Evolutionary conservation across 371 early-diverging fungal species (phyloP).

Genomic region (Mucor piriformis): DNA sequence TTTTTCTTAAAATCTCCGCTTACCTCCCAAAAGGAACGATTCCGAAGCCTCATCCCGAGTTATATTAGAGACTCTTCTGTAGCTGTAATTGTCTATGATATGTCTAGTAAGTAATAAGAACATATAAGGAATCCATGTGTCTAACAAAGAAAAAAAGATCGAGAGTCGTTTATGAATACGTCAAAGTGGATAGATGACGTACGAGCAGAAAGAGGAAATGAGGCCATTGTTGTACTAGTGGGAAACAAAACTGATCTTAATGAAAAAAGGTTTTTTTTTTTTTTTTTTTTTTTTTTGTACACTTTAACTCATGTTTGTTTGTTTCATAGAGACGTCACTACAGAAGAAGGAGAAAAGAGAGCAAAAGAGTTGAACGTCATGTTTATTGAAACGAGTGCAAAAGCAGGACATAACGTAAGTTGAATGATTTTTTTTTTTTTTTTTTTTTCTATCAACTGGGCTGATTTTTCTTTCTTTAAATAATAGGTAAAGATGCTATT

Average conservation of each 20-base stretch:
- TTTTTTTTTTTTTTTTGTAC: neutral
- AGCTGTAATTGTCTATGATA: constrained; percentile 97
- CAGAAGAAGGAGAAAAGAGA: constrained; percentile 95
- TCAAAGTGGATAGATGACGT: constrained; percentile 99
- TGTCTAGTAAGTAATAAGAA: constrained; percentile 71
- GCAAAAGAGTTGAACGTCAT: constrained; percentile 92
- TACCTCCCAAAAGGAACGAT: constrained; percentile 76
- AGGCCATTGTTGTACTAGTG: constrained; percentile 96
- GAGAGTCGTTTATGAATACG: constrained; percentile 92
- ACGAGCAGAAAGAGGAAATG: constrained; percentile 96
- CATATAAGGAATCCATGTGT: neutral
- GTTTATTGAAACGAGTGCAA: constrained; percentile 97
- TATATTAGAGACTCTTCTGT: constrained; percentile 99
- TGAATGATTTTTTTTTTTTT: neutral
- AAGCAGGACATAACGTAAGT: constrained; percentile 91
- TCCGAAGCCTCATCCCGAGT: constrained; percentile 96
- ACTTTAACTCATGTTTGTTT: neutral
- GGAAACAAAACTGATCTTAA: constrained; percentile 99
- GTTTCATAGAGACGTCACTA: constrained; percentile 86
- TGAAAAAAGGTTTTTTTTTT: constrained; percentile 73
- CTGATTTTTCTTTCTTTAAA: neutral
- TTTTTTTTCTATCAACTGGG: neutral
- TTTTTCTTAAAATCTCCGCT: constrained; percentile 1
- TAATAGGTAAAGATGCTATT: constrained; percentile 87
- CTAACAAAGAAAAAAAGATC: constrained; percentile 69